Percentiles rank a stretch among this genome's conserved stretches.
Evolutionary conservation across 1,139 yeast species (phyloP).

Genomic region (Pichia inconspicua): DNA sequence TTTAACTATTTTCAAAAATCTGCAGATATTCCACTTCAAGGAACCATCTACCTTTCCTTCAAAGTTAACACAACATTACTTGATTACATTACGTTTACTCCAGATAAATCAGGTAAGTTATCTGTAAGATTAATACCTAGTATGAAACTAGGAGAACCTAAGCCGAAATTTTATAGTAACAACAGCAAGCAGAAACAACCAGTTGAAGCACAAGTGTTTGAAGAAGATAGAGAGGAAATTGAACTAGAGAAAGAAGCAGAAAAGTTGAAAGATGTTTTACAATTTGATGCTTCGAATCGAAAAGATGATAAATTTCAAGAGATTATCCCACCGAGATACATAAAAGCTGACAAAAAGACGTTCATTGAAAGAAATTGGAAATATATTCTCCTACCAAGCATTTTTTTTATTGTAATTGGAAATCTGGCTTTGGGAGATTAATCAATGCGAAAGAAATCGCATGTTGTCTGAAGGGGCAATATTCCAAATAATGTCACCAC

Average conservation of each 20-base stretch:
- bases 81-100: neutral
- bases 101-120: neutral
- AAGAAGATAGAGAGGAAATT: neutral
- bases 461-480: neutral
- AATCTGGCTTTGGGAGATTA: neutral
- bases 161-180: neutral
- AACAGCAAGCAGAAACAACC: neutral
- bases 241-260: neutral
- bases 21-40: neutral
- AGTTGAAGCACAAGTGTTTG: neutral
- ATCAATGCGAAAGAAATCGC: neutral
- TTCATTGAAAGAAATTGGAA: constrained; percentile 51
- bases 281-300: no score
- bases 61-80: neutral
- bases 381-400: constrained; percentile 35
- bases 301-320: constrained; percentile 10
- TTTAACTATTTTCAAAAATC: neutral
- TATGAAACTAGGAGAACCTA: constrained; percentile 1
- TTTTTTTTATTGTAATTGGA: constrained; percentile 27
- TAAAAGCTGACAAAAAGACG: constrained; percentile 30
- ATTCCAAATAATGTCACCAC: neutral
- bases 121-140: neutral
- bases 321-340: constrained; percentile 7
- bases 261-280: neutral
- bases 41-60: neutral